These are phyloP conservation scores for Globisporangium abappressorium DNA, from an alignment of 352 stramenopile genomes.

Conservation along the genomic window DNA sequence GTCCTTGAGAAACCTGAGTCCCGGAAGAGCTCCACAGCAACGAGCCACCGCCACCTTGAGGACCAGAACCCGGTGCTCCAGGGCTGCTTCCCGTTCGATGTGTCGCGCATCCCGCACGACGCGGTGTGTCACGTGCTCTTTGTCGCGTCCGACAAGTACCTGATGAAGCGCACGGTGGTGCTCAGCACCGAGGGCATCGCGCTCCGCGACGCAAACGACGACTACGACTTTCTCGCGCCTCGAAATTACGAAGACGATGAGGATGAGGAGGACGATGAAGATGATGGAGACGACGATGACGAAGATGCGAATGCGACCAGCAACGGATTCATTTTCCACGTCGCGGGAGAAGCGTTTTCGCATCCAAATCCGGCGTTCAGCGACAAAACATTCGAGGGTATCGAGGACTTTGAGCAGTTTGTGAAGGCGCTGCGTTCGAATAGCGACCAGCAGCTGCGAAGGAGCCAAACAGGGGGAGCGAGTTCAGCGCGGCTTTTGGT, in stretches of 20 bases:
- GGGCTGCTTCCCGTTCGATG: conserved; percentile 40
- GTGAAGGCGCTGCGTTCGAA: conserved; percentile 36
- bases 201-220: conserved; percentile 26
- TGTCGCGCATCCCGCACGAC: conserved; percentile 39
- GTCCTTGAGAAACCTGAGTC: neutral
- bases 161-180: conserved; percentile 58
- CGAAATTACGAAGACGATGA: conserved; percentile 18
- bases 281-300: conserved; percentile 29
- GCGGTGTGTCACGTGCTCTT: conserved; percentile 58
- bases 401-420: conserved; percentile 54
- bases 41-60: conserved; percentile 18
- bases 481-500: neutral
- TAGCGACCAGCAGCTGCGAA: conserved; percentile 1
- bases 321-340: conserved; percentile 39
- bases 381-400: conserved; percentile 40
- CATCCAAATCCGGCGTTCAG: conserved; percentile 49
- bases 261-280: conserved; percentile 20
- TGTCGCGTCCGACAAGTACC: conserved; percentile 50
- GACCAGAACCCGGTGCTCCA: conserved; percentile 26
- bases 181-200: conserved; percentile 52
- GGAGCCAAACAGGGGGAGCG: neutral
- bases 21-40: neutral
- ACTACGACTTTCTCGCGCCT: conserved; percentile 16
- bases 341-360: conserved; percentile 51
- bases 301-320: conserved; percentile 14